phyloP scores from a whole-genome alignment of 306 rosid genomes.

The Ochetophila trinervis region DNA sequence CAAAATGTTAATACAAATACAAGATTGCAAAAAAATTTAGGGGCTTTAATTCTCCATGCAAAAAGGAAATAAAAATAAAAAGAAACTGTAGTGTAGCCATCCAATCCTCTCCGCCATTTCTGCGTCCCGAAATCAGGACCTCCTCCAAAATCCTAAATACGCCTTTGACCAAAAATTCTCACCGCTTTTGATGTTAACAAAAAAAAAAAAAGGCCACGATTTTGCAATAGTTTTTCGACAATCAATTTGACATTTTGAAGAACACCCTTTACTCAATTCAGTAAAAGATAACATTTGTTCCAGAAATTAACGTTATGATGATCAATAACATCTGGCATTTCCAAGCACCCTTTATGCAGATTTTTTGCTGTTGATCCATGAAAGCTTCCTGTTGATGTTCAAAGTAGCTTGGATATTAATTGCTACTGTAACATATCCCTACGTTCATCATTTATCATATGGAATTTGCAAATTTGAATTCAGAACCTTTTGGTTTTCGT shows the following conservation, averaged over 20 bases:
- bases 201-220: not conserved
- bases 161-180: conserved; percentile 12
- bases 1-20: too few species aligned
- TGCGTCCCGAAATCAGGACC: conserved; percentile 41
- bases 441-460: conserved; percentile 17
- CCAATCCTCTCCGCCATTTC: conserved; percentile 61
- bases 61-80: too few species aligned
- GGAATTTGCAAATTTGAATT: not conserved
- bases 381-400: not conserved
- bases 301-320: not conserved
- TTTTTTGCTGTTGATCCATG: not conserved
- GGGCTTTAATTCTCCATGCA: too few species aligned
- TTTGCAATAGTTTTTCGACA: not conserved
- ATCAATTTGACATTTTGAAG: not conserved
- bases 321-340: not conserved
- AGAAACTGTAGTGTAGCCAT: conserved; percentile 39
- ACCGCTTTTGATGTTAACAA: not conserved
- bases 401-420: not conserved
- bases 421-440: not conserved
- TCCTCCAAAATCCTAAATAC: conserved; percentile 16
- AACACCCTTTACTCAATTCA: conserved; percentile 4
- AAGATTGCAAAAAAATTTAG: too few species aligned
- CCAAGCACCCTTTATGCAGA: conserved; percentile 1
- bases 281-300: not conserved
- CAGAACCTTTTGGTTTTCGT: not conserved